Evolutionary conservation across 257 asterid genomes (phyloP), one percentile per base, ranked within the genome.

Genomic region (Fraxinus pennsylvanica): DNA sequence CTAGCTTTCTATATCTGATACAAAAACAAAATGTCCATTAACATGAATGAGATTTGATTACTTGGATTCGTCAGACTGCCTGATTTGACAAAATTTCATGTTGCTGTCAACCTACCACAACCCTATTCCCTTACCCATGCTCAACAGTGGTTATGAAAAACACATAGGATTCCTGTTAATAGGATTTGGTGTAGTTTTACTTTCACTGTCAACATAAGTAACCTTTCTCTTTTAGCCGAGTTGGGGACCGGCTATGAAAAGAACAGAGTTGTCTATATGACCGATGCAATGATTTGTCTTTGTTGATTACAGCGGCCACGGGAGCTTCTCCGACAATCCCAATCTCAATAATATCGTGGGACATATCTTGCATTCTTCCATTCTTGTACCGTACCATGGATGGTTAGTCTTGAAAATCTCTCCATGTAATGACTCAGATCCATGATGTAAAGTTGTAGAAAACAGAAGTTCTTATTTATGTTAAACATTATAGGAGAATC

Each of bases 331-430:
- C 3, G 86, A 91, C 78, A 85, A 38, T 39, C 68, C 71, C 1
- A 74, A 67, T 54, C 84, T 91, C 76, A 91, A 91, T 81, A 85
- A 78, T 67, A 84, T 91, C 54, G 86, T 87, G 72, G 96, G 96
- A 25, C 96, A 91, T 76, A 33, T 91, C 6, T 88, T 91, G 32
- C 96, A 90, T 86, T 90, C 96, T 54, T 77, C 86, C n/a, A 90
- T 90, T 67, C 85, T 88, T 2, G 91, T 88, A 50, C 92, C 94
- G 2, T 90, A 85, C 61, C 94, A 90, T 86, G 92, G 94, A 80
- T 90, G 94, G 94, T 89, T 73, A 71, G 84, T 80, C 78, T 69
- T 79, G 38, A 30, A 75, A 45, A 52, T 47, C 39, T 68, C 39
- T 33, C 54, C 9, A 21, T 75, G 33, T 35, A 10, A 7, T 59